Evolutionary conservation across 2,329 filamentous ascomycete species (phyloP).

Genomic region (Chaetomium sp.): DNA sequence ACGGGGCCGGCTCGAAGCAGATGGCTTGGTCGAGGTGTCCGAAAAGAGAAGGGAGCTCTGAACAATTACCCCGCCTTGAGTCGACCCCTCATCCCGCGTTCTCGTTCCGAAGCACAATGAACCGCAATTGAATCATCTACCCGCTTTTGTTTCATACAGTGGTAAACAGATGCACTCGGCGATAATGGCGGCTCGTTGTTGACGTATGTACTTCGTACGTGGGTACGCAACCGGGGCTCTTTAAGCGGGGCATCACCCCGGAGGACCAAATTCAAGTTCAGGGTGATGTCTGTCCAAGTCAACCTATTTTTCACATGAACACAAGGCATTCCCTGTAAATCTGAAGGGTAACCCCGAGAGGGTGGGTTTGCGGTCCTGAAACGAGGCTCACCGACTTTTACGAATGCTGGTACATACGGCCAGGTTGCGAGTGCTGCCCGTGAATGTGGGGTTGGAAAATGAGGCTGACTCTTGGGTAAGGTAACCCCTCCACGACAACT

Average conservation of each 20-base stretch:
- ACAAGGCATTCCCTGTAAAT: background rate
- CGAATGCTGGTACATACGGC: conserved; percentile 1
- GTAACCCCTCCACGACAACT: conserved; percentile 7
- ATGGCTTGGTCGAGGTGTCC: background rate
- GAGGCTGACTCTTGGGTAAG: conserved; percentile 13
- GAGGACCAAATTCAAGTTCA: background rate
- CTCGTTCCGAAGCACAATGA: background rate
- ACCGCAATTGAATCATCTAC: background rate
- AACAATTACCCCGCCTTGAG: background rate
- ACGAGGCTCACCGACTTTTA: conserved; percentile 25
- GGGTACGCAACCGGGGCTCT: background rate
- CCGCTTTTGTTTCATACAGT: conserved; percentile 1
- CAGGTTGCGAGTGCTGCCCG: conserved; percentile 5
- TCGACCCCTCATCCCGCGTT: conserved; percentile 4
- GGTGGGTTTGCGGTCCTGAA: background rate
- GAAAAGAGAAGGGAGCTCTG: background rate
- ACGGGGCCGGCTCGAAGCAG: background rate
- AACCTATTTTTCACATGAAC: background rate
- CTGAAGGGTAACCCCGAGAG: background rate
- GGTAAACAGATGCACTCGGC: background rate
- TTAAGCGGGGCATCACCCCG: background rate
- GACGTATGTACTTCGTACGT: too few relatives aligned
- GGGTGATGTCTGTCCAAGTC: background rate
- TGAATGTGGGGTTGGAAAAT: conserved; percentile 11
- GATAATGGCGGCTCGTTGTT: background rate